Percentiles rank a stretch among this genome's conserved stretches.
Conservation (phyloP, 2,329 filamentous ascomycete species). For the Volutella citrinella region DNA sequence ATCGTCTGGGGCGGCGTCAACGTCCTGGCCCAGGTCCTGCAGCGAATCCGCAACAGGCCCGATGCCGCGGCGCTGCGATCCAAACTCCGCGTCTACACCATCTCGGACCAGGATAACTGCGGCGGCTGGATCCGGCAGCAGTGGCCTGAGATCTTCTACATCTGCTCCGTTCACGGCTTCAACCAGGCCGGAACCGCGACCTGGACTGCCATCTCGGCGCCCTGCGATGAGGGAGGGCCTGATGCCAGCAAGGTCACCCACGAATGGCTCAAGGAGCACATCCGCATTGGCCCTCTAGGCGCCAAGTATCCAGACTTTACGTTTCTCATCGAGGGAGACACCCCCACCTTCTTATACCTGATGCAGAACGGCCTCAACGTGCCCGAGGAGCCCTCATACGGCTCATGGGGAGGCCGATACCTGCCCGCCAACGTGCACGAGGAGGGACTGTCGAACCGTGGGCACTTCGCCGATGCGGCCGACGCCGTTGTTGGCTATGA, state of each 20-base stretch:
- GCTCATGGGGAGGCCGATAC: conserved; percentile 50
- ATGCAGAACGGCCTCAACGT: conserved; percentile 33
- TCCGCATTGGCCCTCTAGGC: conserved; percentile 47
- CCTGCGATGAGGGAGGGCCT: conserved; percentile 28
- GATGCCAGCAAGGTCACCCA: conserved; percentile 46
- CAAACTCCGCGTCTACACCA: conserved; percentile 50
- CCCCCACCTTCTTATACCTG: conserved; percentile 46
- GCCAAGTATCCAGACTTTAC: conserved; percentile 42
- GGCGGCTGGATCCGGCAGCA: conserved; percentile 53
- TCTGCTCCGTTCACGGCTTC: conserved; percentile 53
- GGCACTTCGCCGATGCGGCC: conserved; percentile 28
- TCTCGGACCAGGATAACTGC: conserved; percentile 58
- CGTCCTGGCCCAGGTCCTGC: conserved; percentile 47
- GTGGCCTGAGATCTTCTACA: conserved; percentile 55
- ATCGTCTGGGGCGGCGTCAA: conserved; percentile 53
- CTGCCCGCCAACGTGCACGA: conserved; percentile 27
- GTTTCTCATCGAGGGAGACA: conserved; percentile 52
- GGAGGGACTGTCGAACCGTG: conserved; percentile 11
- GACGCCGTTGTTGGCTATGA: conserved; percentile 28
- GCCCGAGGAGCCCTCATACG: conserved; percentile 44
- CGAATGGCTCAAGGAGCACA: conserved; percentile 50
- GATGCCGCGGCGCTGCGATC: conserved; percentile 35
- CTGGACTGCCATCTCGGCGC: conserved; percentile 54
- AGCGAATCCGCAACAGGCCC: conserved; percentile 16
- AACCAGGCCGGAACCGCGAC: conserved; percentile 51